Evolutionary conservation across 1,284 basidiomycete genomes (phyloP).

Genomic region (Apiotrichum laibachii): DNA sequence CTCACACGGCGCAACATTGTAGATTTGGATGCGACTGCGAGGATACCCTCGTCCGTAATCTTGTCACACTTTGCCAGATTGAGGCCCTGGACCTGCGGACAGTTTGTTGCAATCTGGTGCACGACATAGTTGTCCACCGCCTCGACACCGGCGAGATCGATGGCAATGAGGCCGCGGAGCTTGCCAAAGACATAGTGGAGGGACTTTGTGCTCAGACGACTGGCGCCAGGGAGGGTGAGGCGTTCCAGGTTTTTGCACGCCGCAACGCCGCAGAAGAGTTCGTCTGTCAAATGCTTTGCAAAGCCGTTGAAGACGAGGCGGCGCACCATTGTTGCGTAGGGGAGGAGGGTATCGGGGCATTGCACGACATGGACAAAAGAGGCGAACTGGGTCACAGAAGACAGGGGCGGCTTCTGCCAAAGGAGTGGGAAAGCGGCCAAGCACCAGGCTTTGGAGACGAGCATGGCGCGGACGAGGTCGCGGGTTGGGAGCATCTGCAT

Average conservation of each 20-base stretch:
- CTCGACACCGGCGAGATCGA: conserved; percentile 77
- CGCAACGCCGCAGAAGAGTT: conserved; percentile 69
- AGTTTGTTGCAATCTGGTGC: conserved; percentile 65
- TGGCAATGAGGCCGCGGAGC: conserved; percentile 75
- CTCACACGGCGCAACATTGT: conserved; percentile 65
- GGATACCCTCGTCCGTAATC: conserved; percentile 74
- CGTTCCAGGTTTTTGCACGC: conserved; percentile 83
- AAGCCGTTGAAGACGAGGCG: conserved; percentile 85
- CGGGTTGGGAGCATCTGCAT: conserved; percentile 74
- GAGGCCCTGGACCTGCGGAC: conserved; percentile 81
- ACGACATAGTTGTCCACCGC: conserved; percentile 71
- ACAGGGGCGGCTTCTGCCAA: conserved; percentile 85
- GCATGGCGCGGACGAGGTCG: conserved; percentile 72
- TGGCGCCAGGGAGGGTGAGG: conserved; percentile 84
- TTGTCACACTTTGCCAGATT: conserved; percentile 82
- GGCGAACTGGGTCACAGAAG: conserved; percentile 57
- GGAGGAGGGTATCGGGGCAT: conserved; percentile 66
- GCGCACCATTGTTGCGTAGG: conserved; percentile 82
- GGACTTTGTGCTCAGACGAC: conserved; percentile 65
- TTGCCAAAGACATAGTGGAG: conserved; percentile 67
- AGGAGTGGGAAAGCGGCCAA: conserved; percentile 91
- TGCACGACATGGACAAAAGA: conserved; percentile 31
- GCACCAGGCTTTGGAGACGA: conserved; percentile 90
- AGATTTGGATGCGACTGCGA: conserved; percentile 71
- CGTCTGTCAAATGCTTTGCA: conserved; percentile 70